Base-by-base conservation (phyloP, 805 yeast genomes). In the Lipomyces orientalis region DNA sequence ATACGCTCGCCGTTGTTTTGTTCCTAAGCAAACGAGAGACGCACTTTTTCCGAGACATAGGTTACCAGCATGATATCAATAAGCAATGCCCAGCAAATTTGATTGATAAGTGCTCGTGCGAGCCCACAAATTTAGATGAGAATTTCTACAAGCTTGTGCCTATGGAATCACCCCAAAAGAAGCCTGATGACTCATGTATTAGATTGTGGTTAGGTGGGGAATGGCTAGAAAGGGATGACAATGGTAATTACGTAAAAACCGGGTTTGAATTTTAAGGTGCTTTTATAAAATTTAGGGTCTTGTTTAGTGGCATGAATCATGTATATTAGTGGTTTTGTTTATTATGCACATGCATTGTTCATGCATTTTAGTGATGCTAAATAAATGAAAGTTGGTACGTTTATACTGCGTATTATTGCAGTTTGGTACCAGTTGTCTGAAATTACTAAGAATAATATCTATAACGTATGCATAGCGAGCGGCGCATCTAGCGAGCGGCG, bases 1-100 rank as follows among this genome's bases (percentile, higher is more conserved):
- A 88, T 76, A 83, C 90, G 2, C 80, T 88, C 65, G 92, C 89
- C 6, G 88, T 84, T 6, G 81, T 88, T 0, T 81, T 85, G 68
- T 81, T 88, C 76, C 75, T 87, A 62, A 80, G 85, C 51, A 83
- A 80, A 66, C 82, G 81, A 37, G 81, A 86, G 69, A 77, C 88
- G 33, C 90, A 87, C 71, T 83, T 83, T 77, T 88, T 88, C 75
- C 85, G 82, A 46, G 86, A 87, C 73, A 84, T 86, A 66, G 89
- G 89, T 31, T 86, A 86, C 79, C 84, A 68, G 77, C 89, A 86
- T 75, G 82, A 69, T 39, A 69, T 69, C 64, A 60, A 74, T 68
- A 61, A 70, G 51, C 72, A 69, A 33, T 69, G 72, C 46, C 72
- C 72, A 22, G 55, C 62, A 14, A 64, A 64, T 37, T n/a, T 68